Percentiles rank a stretch among this genome's conserved stretches.
Conservation (phyloP, 495 filamentous ascomycete species). For the Echria macrotheca region DNA sequence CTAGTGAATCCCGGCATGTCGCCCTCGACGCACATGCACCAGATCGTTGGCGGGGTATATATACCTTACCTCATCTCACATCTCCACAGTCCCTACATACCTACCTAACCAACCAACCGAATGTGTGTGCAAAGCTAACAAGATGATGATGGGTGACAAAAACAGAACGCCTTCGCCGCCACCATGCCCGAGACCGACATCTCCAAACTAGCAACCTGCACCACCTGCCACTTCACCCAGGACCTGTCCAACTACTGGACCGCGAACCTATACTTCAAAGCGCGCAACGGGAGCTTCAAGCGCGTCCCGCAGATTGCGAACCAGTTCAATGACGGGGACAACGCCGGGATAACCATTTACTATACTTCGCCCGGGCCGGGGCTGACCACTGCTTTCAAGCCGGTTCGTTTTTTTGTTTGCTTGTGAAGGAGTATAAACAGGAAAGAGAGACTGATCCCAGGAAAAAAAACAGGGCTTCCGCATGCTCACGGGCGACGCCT, state of each 20-base stretch:
- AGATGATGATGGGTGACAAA: too few relatives aligned
- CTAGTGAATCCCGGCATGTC: constrained; percentile 20
- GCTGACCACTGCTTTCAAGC: not conserved
- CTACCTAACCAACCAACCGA: too few relatives aligned
- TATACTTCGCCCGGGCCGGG: constrained; percentile 7
- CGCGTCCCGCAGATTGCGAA: constrained; percentile 44
- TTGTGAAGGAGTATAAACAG: not conserved
- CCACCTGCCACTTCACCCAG: constrained; percentile 53
- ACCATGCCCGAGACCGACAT: constrained; percentile 50
- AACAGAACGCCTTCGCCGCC: constrained; percentile 51
- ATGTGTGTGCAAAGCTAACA: too few relatives aligned
- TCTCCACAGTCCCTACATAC: too few relatives aligned
- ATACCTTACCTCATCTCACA: too few relatives aligned
- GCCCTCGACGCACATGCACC: constrained; percentile 25
- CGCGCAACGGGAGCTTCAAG: constrained; percentile 58
- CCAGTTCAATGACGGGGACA: not conserved
- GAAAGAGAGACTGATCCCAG: too few relatives aligned
- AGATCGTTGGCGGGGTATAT: constrained; percentile 23
- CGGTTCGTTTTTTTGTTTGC: not conserved
- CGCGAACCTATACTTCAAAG: constrained; percentile 58
- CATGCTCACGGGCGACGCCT: constrained; percentile 26
- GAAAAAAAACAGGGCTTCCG: constrained; percentile 18
- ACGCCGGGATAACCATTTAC: constrained; percentile 36
- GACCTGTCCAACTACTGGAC: constrained; percentile 75
- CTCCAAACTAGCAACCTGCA: constrained; percentile 43